Evolutionary conservation across 2,329 filamentous ascomycete species (phyloP).

Genomic region (Hymenoscyphus fraxineus): DNA sequence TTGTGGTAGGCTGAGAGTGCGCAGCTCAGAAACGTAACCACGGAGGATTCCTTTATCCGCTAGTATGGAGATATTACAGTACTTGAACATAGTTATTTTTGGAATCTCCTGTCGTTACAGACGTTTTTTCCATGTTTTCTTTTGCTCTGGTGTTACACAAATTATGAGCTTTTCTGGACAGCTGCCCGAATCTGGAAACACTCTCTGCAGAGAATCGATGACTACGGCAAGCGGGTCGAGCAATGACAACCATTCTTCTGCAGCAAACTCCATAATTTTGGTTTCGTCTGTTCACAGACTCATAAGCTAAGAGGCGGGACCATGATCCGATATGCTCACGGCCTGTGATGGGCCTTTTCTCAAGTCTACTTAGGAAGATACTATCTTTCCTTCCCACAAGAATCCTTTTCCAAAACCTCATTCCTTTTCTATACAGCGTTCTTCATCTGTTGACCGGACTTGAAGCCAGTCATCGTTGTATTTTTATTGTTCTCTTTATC

Average conservation of each 20-base stretch:
- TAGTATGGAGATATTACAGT: too few relatives aligned
- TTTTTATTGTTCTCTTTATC: not conserved
- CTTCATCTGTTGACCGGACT: slow-evolving; percentile 3
- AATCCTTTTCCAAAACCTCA: not conserved
- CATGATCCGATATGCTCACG: not conserved
- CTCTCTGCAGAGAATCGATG: not conserved
- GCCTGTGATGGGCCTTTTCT: not conserved
- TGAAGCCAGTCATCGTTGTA: not conserved
- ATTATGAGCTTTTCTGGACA: not conserved
- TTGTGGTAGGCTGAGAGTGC: too few relatives aligned
- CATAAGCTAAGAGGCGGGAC: not conserved
- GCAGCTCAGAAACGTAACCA: too few relatives aligned
- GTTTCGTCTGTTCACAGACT: not conserved
- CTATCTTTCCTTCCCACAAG: not conserved
- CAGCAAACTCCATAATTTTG: not conserved
- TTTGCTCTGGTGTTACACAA: not conserved
- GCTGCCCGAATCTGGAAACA: not conserved
- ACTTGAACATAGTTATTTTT: not conserved
- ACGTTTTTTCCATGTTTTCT: not conserved
- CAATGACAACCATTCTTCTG: not conserved
- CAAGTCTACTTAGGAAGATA: slow-evolving; percentile 1
- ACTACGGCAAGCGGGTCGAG: not conserved
- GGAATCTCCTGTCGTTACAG: not conserved
- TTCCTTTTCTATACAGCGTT: not conserved
- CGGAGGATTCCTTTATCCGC: too few relatives aligned